Conservation (phyloP, 768 basidiomycete species). For the Tricholoma furcatifolium region DNA sequence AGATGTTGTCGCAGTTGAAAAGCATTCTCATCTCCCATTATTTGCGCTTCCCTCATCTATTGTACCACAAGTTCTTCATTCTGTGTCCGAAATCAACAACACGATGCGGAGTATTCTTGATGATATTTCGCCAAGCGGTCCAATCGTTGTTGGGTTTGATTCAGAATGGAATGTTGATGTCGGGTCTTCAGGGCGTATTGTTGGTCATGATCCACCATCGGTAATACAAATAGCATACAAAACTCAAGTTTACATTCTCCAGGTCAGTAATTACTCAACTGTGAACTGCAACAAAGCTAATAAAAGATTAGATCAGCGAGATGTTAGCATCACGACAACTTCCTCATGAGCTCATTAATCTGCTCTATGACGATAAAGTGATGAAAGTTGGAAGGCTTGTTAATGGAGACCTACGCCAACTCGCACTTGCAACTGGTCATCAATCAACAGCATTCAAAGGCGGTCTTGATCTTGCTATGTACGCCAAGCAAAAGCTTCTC, state of each 20-base stretch:
- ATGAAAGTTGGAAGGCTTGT: background rate
- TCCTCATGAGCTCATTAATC: background rate
- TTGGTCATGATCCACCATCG: conserved; percentile 14
- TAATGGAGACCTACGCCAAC: background rate
- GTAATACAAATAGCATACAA: conserved; percentile 19
- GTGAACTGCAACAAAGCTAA: too few species aligned
- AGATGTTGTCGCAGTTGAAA: conserved; percentile 18
- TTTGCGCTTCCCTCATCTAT: conserved; percentile 14
- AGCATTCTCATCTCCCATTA: conserved; percentile 18
- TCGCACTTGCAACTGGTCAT: background rate
- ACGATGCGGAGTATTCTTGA: conserved; percentile 16
- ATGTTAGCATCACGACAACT: background rate
- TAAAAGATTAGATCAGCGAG: background rate
- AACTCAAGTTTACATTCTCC: conserved; percentile 17
- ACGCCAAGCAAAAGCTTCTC: background rate
- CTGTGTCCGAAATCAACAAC: conserved; percentile 14
- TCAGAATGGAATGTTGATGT: conserved; percentile 26
- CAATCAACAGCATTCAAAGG: background rate
- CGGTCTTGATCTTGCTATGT: background rate
- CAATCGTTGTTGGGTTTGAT: conserved; percentile 21
- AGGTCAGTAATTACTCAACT: too few species aligned
- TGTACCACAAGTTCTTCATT: conserved; percentile 12
- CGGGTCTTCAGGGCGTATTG: conserved; percentile 13
- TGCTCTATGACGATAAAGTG: background rate
- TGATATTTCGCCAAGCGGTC: conserved; percentile 10